Evolutionary conservation across 139 green algal species (phyloP), one percentile per base, ranked within the genome.

Genomic region (Asterochloris sp.): DNA sequence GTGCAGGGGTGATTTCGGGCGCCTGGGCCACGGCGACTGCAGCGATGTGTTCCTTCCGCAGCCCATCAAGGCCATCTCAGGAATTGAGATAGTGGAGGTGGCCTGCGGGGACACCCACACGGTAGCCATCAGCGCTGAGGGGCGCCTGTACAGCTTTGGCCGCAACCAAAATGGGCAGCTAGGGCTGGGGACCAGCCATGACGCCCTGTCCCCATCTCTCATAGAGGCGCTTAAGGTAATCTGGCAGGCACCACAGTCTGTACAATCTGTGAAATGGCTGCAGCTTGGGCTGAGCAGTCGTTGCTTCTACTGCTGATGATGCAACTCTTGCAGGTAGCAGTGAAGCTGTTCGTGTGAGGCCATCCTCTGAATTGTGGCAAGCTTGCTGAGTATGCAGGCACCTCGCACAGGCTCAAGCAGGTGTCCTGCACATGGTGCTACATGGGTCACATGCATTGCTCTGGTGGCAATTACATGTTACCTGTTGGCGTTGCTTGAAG

Each of bases 101-200:
- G 90, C 93, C 11, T 98, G 95, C 78, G 95, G 95, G 14, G 95
- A 98, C 89, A 97, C 92, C 13, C 95, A 98, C 88, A 97, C 94
- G 19, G 84, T 98, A 38, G 93, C 92, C 24, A 74, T 92, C 24
- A 91, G 84, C 4, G 76, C 78, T 0, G 79, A 66, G 0, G 94
- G 93, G 12, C 81, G 90, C 69, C 81, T 97, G 27, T 95, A 86
- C 69, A 76, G 85, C 26, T 97, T 96, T 88, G 92, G 90, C 23
- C 82, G 88, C 24, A 92, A 92, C 83, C 84, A 86, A 69, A 89
- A 86, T 82, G 95, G 95, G 15, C 95, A 98, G 89, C 89, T 98
- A 38, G 95, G 95, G 13, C 79, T 95, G 24, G 94, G 94, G 24
- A 88, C 87, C 82, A 92, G 82, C 11, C 71, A 92, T 13, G 93